phyloP scores from a whole-genome alignment of 768 basidiomycete species.

The Lentinula boryana region DNA sequence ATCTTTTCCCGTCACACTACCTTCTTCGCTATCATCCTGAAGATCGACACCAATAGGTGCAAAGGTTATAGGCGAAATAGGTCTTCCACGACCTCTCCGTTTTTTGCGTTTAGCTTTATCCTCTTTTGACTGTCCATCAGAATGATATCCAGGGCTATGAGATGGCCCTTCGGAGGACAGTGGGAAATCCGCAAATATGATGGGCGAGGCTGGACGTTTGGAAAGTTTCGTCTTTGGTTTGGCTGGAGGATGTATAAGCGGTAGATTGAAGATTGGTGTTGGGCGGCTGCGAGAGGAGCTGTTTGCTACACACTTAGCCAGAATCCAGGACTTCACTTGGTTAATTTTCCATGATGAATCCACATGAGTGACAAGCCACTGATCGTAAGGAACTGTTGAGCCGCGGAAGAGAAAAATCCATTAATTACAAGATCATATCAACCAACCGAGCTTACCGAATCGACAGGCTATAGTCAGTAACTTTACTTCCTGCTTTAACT shows the following conservation, averaged over 20 bases:
- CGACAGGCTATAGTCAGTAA: constrained; percentile 4
- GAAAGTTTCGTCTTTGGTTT: constrained; percentile 7
- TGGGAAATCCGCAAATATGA: constrained; percentile 55
- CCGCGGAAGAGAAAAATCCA: neutral
- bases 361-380: constrained; percentile 72
- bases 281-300: neutral
- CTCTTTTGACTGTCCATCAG: neutral
- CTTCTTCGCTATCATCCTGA: neutral
- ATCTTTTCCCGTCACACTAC: constrained; percentile 1
- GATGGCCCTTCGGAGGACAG: neutral
- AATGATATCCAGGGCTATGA: neutral
- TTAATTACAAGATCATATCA: neutral
- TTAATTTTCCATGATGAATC: constrained; percentile 54
- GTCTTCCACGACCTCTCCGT: constrained; percentile 16
- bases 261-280: neutral
- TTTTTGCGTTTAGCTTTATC: constrained; percentile 10
- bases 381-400: constrained; percentile 58
- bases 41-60: constrained; percentile 13
- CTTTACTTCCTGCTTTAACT: neutral
- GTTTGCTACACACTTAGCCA: constrained; percentile 45
- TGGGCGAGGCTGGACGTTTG: constrained; percentile 54
- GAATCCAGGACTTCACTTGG: constrained; percentile 57
- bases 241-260: constrained; percentile 11
- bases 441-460: neutral
- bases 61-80: constrained; percentile 39